Evolutionary conservation across 2,329 filamentous ascomycete genomes (phyloP).

Genomic region (Fusarium xylarioides): DNA sequence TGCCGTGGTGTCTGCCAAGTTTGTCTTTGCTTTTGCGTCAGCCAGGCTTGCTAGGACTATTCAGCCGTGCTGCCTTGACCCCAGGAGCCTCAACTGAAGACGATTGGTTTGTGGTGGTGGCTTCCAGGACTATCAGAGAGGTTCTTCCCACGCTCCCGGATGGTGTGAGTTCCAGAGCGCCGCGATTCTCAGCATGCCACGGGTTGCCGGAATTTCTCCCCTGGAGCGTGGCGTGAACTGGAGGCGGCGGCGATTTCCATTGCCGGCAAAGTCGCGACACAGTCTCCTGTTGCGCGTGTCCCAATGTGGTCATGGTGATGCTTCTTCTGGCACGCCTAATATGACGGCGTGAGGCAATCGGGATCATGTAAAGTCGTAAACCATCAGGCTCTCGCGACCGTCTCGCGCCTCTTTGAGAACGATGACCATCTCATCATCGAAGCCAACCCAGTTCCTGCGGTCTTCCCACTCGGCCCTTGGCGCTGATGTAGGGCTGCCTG

Average conservation of each 20-base stretch:
- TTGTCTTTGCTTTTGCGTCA: background rate
- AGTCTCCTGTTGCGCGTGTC: background rate
- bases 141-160: slow-evolving; percentile 14
- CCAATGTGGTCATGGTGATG: background rate
- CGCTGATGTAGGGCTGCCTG: slow-evolving; percentile 17
- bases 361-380: slow-evolving; percentile 83
- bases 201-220: slow-evolving; percentile 10
- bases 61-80: slow-evolving; percentile 23
- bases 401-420: slow-evolving; percentile 76
- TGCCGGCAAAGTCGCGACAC: slow-evolving; percentile 13
- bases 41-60: slow-evolving; percentile 15
- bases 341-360: background rate
- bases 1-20: background rate
- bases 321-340: background rate
- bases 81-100: background rate
- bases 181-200: slow-evolving; percentile 10
- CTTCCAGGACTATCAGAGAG: background rate
- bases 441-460: slow-evolving; percentile 76
- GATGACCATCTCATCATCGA: slow-evolving; percentile 92
- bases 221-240: slow-evolving; percentile 22
- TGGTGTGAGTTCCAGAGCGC: slow-evolving; percentile 13
- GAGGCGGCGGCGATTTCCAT: slow-evolving; percentile 24
- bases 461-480: slow-evolving; percentile 53
- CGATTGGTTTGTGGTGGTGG: slow-evolving; percentile 17
- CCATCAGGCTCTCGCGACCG: slow-evolving; percentile 77